Conservation (phyloP, 2,329 filamentous ascomycete genomes). For the Colletotrichum sansevieriae region DNA sequence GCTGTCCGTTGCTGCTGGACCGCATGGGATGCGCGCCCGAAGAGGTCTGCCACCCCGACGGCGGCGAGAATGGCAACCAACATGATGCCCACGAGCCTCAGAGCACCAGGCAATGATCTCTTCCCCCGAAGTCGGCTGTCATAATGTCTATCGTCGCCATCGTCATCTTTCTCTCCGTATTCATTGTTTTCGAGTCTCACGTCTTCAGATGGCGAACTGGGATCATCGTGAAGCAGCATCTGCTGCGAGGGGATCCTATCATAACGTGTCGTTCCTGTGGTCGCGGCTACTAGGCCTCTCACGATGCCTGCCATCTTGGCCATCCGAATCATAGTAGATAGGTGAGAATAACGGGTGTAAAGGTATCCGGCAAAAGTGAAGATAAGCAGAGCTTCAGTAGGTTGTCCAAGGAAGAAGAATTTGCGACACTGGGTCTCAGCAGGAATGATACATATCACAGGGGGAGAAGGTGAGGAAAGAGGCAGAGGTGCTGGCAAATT, state of each 20-base stretch:
- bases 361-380: too few species aligned
- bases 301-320: constrained; percentile 1
- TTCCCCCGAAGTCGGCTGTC: neutral
- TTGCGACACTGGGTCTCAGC: too few species aligned
- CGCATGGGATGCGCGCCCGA: neutral
- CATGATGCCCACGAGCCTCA: neutral
- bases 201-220: neutral
- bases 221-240: neutral
- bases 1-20: constrained; percentile 7
- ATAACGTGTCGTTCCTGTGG: neutral
- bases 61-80: constrained; percentile 8
- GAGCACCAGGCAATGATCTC: constrained; percentile 2
- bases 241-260: neutral
- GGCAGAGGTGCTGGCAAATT: neutral
- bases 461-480: too few species aligned
- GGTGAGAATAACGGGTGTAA: too few species aligned
- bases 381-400: too few species aligned
- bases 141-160: neutral
- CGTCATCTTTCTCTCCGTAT: neutral
- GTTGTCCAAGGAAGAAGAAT: too few species aligned
- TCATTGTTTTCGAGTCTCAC: neutral
- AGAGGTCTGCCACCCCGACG: constrained; percentile 5
- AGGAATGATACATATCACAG: neutral
- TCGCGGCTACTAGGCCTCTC: neutral
- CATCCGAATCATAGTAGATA: neutral